phyloP scores from a whole-genome alignment of 805 yeast species.

The Saccharomycopsis vini region DNA sequence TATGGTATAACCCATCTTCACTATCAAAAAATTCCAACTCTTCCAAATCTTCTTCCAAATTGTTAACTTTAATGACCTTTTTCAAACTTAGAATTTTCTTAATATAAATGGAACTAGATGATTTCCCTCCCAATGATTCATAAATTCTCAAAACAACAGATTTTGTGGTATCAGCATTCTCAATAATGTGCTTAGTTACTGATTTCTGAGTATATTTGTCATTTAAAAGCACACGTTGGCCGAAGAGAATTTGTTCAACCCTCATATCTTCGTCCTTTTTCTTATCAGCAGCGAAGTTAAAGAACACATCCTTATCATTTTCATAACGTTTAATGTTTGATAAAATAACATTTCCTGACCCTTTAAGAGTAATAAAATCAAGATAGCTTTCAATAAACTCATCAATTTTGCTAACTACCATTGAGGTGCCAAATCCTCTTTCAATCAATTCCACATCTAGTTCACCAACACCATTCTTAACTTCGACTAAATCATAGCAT shows the following conservation, averaged over 20 bases:
- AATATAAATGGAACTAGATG: conserved; percentile 43
- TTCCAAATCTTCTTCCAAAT: conserved; percentile 45
- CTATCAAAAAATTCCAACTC: conserved; percentile 28
- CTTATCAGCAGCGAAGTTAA: conserved; percentile 26
- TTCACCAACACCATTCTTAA: conserved; percentile 12
- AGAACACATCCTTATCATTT: conserved; percentile 54
- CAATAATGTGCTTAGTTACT: not conserved
- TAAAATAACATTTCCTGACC: conserved; percentile 42
- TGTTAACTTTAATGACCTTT: conserved; percentile 46
- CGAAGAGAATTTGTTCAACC: not conserved
- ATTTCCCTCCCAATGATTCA: conserved; percentile 80
- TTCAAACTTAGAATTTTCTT: conserved; percentile 31
- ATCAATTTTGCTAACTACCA: conserved; percentile 25
- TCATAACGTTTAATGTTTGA: conserved; percentile 83
- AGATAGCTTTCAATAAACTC: conserved; percentile 20
- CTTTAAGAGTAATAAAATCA: conserved; percentile 14
- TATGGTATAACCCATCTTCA: conserved; percentile 26
- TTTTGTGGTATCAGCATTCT: too few species aligned
- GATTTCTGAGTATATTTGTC: not conserved
- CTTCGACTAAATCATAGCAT: conserved; percentile 9
- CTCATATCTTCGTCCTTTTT: conserved; percentile 3
- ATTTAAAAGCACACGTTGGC: too few species aligned
- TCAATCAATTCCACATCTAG: conserved; percentile 21
- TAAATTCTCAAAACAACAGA: conserved; percentile 67
- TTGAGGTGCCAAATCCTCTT: conserved; percentile 19